phyloP scores from a whole-genome alignment of 257 asterid species.

The Plantago major region DNA sequence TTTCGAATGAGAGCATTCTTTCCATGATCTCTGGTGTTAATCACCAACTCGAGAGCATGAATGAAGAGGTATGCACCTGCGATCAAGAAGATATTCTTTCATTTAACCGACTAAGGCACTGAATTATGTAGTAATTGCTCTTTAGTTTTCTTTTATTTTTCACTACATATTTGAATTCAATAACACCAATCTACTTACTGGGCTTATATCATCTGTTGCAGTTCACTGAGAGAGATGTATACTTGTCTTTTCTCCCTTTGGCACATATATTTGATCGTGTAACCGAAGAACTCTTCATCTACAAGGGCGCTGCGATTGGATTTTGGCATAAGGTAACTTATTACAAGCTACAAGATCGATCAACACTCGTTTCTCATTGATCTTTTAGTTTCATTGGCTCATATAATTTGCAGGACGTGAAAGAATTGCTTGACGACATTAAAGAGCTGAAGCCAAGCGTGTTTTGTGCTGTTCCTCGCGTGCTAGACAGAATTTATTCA shows the following conservation, averaged over 20 bases:
- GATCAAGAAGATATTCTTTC: too few species aligned
- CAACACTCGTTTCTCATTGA: too few species aligned
- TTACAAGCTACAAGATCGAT: background rate
- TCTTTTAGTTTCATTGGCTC: too few species aligned
- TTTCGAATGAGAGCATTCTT: slow-evolving; percentile 69
- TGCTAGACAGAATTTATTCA: slow-evolving; percentile 71
- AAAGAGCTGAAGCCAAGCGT: slow-evolving; percentile 68
- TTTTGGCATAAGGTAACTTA: slow-evolving; percentile 71
- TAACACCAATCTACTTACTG: too few species aligned
- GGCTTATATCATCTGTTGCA: slow-evolving; percentile 17
- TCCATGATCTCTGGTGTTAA: slow-evolving; percentile 68
- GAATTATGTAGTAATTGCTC: too few species aligned
- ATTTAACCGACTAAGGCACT: too few species aligned
- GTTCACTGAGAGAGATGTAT: slow-evolving; percentile 63
- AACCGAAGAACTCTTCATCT: slow-evolving; percentile 62
- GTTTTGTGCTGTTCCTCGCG: slow-evolving; percentile 77
- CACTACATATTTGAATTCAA: too few species aligned
- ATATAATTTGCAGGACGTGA: slow-evolving; percentile 47
- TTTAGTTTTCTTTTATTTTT: too few species aligned
- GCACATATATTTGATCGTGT: slow-evolving; percentile 89
- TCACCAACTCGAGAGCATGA: slow-evolving; percentile 59
- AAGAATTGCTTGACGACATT: slow-evolving; percentile 61
- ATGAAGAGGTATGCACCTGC: slow-evolving; percentile 45
- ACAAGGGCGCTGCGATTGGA: slow-evolving; percentile 74
- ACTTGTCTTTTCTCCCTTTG: slow-evolving; percentile 72